Conservation (phyloP, 805 yeast species). For the Pichia gijzeniarum region DNA sequence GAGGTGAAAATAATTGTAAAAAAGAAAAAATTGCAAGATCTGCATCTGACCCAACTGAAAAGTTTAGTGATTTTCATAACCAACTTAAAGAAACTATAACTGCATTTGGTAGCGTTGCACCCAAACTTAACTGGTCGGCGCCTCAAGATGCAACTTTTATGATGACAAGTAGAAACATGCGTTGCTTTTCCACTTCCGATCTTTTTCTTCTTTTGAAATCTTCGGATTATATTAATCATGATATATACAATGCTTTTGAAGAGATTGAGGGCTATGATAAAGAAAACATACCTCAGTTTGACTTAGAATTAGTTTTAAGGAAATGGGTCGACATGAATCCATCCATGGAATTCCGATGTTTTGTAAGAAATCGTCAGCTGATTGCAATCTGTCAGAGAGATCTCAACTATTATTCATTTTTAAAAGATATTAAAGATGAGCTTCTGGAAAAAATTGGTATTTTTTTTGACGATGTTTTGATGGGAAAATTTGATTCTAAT, state of each 20-base stretch:
- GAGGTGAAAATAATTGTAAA: not conserved
- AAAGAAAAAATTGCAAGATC: not conserved
- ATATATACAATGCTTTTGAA: constrained; percentile 66
- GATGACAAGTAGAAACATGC: constrained; percentile 64
- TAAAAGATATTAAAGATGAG: constrained; percentile 44
- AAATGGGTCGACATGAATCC: constrained; percentile 85
- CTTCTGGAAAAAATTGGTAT: constrained; percentile 42
- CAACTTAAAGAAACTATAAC: constrained; percentile 40
- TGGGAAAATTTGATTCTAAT: constrained; percentile 45
- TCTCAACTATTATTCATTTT: constrained; percentile 70
- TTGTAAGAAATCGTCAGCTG: constrained; percentile 56
- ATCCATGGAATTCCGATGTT: constrained; percentile 85
- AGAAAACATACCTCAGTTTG: constrained; percentile 26
- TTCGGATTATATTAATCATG: constrained; percentile 84
- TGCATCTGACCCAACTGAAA: constrained; percentile 36
- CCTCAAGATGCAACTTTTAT: constrained; percentile 97
- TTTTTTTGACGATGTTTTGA: constrained; percentile 47
- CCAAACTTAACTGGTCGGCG: constrained; percentile 95
- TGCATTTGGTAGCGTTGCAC: constrained; percentile 59
- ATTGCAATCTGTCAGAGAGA: constrained; percentile 84
- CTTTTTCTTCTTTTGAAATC: constrained; percentile 76
- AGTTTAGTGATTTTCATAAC: constrained; percentile 57
- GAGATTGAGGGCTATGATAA: constrained; percentile 24
- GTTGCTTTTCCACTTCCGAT: constrained; percentile 67
- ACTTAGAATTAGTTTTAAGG: constrained; percentile 65